Evolutionary conservation across 805 yeast species (phyloP).

Genomic region (Lachancea waltii): DNA sequence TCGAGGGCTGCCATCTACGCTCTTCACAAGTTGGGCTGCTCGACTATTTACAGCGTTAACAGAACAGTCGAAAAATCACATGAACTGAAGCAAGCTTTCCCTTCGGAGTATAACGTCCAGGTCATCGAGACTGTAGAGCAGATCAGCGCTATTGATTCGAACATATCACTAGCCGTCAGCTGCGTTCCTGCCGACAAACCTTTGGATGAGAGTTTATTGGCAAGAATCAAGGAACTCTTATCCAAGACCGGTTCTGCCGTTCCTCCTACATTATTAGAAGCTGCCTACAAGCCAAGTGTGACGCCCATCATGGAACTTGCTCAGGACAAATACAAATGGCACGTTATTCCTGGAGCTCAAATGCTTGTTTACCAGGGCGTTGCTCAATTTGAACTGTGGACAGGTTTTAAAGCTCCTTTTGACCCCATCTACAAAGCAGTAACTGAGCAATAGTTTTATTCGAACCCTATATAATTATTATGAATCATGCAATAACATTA

Average conservation of each 20-base stretch:
- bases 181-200: conserved; percentile 82
- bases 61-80: conserved; percentile 64
- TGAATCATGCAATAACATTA: no score
- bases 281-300: conserved; percentile 85
- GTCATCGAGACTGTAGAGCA: conserved; percentile 46
- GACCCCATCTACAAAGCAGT: conserved; percentile 58
- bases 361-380: conserved; percentile 93
- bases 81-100: conserved; percentile 56
- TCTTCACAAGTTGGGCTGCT: conserved; percentile 68
- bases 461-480: neutral
- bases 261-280: conserved; percentile 66
- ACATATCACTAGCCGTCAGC: conserved; percentile 58
- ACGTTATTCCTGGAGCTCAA: conserved; percentile 82
- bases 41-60: conserved; percentile 69
- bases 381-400: conserved; percentile 77
- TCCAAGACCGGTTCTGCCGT: conserved; percentile 38
- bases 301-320: conserved; percentile 87
- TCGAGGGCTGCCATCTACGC: conserved; percentile 93
- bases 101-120: conserved; percentile 50
- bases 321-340: conserved; percentile 55
- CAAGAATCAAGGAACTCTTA: conserved; percentile 44
- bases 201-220: conserved; percentile 45
- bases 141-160: conserved; percentile 32
- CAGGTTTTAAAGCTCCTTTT: conserved; percentile 59
- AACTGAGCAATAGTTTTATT: neutral